A percentile compares a stretch with the other conserved stretches of the same genome.
phyloP scores from a whole-genome alignment of 1,284 basidiomycete species.

The Apiotrichum akiyoshidainum region DNA sequence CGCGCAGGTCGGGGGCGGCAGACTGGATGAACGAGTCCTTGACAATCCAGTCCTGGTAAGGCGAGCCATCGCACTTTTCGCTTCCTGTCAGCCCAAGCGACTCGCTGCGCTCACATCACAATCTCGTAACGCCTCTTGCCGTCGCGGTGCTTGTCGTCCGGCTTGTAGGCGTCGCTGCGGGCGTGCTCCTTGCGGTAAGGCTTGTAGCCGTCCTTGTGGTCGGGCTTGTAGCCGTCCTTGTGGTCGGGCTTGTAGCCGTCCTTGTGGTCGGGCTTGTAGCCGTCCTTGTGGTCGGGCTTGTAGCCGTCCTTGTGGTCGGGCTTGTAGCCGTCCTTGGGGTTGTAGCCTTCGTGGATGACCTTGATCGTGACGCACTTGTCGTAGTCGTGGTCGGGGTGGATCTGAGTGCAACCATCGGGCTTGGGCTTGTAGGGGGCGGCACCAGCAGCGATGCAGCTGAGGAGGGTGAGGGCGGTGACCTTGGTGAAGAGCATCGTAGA shows the following conservation, averaged over 20 bases:
- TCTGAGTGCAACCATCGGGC: constrained; percentile 3
- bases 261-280: too few species aligned
- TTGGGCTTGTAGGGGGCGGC: neutral
- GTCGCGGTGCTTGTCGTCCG: neutral
- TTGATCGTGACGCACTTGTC: constrained; percentile 35
- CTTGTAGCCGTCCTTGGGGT: too few species aligned
- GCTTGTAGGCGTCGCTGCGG: too few species aligned
- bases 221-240: neutral
- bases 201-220: neutral
- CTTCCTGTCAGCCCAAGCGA: neutral
- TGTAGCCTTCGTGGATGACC: too few species aligned
- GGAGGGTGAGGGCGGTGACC: neutral
- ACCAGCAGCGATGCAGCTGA: neutral
- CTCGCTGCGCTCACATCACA: too few species aligned
- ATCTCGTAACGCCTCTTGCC: too few species aligned
- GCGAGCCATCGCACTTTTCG: neutral
- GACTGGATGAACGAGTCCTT: neutral
- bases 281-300: neutral
- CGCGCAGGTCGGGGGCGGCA: neutral
- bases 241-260: too few species aligned
- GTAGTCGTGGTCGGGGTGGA: constrained; percentile 34
- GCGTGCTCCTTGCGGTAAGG: neutral
- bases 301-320: neutral
- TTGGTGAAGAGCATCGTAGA: neutral
- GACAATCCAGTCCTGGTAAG: neutral